Conservation (phyloP, 164 flowering plant species). For the Piper betle region DNA sequence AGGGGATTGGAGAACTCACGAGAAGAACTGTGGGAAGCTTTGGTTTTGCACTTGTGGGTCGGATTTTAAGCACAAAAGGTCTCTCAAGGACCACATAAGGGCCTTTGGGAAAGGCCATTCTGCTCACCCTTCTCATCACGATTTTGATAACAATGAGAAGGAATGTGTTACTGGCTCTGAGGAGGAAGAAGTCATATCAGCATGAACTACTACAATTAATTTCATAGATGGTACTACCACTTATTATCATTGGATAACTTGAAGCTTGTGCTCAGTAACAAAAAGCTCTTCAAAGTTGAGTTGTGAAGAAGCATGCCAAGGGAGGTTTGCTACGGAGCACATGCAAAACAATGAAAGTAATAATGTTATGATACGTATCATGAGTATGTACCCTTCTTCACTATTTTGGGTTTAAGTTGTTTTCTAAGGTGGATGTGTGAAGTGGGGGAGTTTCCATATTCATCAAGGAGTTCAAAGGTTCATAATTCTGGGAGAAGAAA, state of each 20-base stretch:
- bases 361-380: conserved; percentile 4
- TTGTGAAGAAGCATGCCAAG: conserved; percentile 20
- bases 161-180: conserved; percentile 50
- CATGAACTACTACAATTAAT: conserved; percentile 3
- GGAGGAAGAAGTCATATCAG: conserved; percentile 23
- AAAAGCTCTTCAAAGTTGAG: conserved; percentile 31
- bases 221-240: background rate
- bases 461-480: background rate
- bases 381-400: conserved; percentile 1
- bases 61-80: conserved; percentile 72
- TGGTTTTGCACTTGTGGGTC: conserved; percentile 80
- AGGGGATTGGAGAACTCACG: conserved; percentile 81
- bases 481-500: conserved; percentile 23
- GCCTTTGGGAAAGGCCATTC: conserved; percentile 58
- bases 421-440: conserved; percentile 22
- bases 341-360: conserved; percentile 17
- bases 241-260: background rate
- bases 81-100: conserved; percentile 68
- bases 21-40: conserved; percentile 72
- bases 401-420: background rate
- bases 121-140: conserved; percentile 44
- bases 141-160: conserved; percentile 31
- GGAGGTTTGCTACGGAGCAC: conserved; percentile 55
- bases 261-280: conserved; percentile 62
- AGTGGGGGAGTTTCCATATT: conserved; percentile 53